Percentiles rank a stretch among this genome's conserved stretches.
These are phyloP conservation scores for Trametes gibbosa DNA, from an alignment of 768 basidiomycete genomes.

Conservation along the genomic window DNA sequence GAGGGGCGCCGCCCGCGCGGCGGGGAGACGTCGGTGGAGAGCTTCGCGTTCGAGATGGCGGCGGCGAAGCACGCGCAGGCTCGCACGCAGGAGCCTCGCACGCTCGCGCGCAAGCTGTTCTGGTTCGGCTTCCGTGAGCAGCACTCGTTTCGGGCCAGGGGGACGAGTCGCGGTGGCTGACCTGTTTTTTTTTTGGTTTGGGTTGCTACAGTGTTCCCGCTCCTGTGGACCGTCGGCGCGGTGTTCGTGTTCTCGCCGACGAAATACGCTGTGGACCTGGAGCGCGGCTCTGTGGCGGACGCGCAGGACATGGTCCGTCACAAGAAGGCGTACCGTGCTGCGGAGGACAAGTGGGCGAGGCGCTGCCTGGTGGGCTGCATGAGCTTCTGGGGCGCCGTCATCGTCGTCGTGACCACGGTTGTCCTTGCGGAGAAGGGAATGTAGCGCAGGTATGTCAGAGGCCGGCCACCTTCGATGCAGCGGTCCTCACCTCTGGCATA, in stretches of 20 bases:
- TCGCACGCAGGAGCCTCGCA: slow-evolving; percentile 2
- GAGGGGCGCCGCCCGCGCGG: background rate
- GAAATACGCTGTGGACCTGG: slow-evolving; percentile 1
- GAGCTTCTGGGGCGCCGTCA: background rate
- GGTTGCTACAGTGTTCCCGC: background rate
- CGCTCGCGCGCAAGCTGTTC: slow-evolving; percentile 9
- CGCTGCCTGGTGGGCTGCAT: slow-evolving; percentile 10
- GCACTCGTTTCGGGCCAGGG: too few relatives aligned
- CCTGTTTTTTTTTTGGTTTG: too few relatives aligned
- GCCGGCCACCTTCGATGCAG: too few relatives aligned
- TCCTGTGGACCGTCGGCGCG: slow-evolving; percentile 11
- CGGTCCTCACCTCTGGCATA: too few relatives aligned
- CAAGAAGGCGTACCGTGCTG: slow-evolving; percentile 4
- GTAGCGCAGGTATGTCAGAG: background rate
- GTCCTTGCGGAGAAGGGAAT: slow-evolving; percentile 5
- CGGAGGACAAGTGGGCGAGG: slow-evolving; percentile 15
- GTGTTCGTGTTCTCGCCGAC: slow-evolving; percentile 4
- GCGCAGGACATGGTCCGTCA: slow-evolving; percentile 4
- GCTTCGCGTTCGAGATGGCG: background rate
- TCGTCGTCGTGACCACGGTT: background rate
- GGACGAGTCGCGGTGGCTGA: too few relatives aligned
- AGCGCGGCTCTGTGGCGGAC: background rate
- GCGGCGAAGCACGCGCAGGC: too few relatives aligned
- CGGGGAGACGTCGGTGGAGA: background rate
- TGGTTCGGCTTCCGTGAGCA: slow-evolving; percentile 12